These are phyloP conservation scores for Neurospora sp. DNA, from an alignment of 2,329 filamentous ascomycete species.

Conservation along the genomic window DNA sequence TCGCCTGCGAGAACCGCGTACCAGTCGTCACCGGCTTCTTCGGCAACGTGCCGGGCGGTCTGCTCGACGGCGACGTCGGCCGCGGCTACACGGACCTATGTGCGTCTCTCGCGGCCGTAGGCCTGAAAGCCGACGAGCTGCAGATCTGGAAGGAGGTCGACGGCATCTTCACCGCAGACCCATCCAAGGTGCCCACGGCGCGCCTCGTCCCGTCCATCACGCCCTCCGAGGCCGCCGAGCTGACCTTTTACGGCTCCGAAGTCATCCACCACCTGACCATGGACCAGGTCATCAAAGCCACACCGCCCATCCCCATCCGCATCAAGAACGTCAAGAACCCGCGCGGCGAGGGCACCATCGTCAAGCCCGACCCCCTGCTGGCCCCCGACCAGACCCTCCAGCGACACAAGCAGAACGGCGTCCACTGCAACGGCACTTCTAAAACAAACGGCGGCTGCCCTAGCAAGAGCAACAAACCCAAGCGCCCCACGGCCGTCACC, in stretches of 20 bases:
- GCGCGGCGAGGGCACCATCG: constrained; percentile 66
- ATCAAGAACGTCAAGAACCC: constrained; percentile 93
- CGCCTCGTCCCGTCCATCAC: constrained; percentile 80
- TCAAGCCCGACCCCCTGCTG: constrained; percentile 62
- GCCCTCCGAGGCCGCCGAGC: constrained; percentile 85
- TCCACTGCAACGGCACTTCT: neutral
- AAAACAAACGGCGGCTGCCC: constrained; percentile 12
- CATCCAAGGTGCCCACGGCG: constrained; percentile 86
- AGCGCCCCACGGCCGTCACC: constrained; percentile 79
- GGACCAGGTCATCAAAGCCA: constrained; percentile 86
- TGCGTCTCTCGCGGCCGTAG: constrained; percentile 83
- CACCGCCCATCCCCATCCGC: constrained; percentile 68
- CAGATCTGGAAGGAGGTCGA: constrained; percentile 99
- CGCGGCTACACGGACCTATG: constrained; percentile 96
- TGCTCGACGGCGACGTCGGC: constrained; percentile 81
- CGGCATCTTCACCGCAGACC: constrained; percentile 49
- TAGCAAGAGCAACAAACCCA: constrained; percentile 47
- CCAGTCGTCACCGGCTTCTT: constrained; percentile 91
- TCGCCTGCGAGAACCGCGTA: constrained; percentile 55
- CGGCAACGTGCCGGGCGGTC: constrained; percentile 79
- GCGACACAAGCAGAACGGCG: constrained; percentile 33
- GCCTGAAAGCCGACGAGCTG: constrained; percentile 74
- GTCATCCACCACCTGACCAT: constrained; percentile 99
- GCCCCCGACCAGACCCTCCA: constrained; percentile 48
- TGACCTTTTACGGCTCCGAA: constrained; percentile 91